phyloP scores from a whole-genome alignment of 306 rosid genomes.

The Gleditsia sinensis region DNA sequence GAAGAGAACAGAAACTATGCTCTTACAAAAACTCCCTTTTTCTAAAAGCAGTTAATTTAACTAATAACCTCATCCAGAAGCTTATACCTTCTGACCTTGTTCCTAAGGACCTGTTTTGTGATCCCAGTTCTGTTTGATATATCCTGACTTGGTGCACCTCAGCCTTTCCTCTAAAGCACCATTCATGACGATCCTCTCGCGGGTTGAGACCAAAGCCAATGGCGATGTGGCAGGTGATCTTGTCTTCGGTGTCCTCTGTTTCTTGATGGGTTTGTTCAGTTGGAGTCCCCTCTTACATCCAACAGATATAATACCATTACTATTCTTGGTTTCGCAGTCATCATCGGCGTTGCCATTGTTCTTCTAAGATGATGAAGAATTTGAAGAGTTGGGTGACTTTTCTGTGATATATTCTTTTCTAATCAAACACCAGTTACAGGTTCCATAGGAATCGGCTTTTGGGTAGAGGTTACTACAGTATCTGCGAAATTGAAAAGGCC shows the following conservation, averaged over 20 bases:
- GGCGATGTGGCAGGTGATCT: slow-evolving; percentile 37
- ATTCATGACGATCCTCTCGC: slow-evolving; percentile 63
- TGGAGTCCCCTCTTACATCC: slow-evolving; percentile 17
- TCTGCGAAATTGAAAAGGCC: slow-evolving; percentile 38
- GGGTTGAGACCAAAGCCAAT: slow-evolving; percentile 40
- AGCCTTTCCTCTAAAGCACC: slow-evolving; percentile 53
- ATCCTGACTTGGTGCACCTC: slow-evolving; percentile 64
- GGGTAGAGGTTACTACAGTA: slow-evolving; percentile 93
- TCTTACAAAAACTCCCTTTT: too few species aligned
- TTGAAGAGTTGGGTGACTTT: slow-evolving; percentile 74
- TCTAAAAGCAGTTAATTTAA: slow-evolving; percentile 32
- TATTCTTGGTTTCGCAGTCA: neutral
- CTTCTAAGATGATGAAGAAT: slow-evolving; percentile 64
- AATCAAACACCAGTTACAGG: slow-evolving; percentile 90
- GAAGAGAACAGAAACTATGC: neutral
- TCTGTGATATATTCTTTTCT: slow-evolving; percentile 57
- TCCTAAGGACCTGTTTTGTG: slow-evolving; percentile 67
- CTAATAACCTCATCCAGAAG: slow-evolving; percentile 95
- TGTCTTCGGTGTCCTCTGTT: slow-evolving; percentile 53
- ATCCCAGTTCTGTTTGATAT: slow-evolving; percentile 45
- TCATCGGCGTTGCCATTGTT: slow-evolving; percentile 29
- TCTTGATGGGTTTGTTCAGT: slow-evolving; percentile 48
- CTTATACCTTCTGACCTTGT: slow-evolving; percentile 93
- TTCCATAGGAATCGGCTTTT: slow-evolving; percentile 44
- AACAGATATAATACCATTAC: neutral